phyloP scores from a whole-genome alignment of 2,329 filamentous ascomycete genomes.

The Fusarium pseudocircinatum region DNA sequence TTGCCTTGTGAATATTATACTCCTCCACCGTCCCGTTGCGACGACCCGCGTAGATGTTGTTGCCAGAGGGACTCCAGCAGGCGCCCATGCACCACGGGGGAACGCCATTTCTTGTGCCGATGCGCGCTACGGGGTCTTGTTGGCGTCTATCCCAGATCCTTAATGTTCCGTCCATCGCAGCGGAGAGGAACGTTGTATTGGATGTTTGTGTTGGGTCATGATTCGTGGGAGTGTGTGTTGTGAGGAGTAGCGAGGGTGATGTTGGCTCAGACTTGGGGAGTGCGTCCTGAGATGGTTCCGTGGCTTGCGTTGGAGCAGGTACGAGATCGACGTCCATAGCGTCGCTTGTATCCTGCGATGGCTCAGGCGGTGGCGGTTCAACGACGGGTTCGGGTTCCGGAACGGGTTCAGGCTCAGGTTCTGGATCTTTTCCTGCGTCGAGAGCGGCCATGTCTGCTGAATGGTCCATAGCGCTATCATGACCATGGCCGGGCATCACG shows the following conservation, averaged over 20 bases:
- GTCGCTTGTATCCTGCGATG: conserved; percentile 24
- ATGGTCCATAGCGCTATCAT: conserved; percentile 54
- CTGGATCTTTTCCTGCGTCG: conserved; percentile 40
- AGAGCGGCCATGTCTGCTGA: conserved; percentile 54
- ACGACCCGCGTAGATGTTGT: conserved; percentile 91
- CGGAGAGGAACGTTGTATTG: conserved; percentile 85
- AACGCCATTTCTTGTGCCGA: conserved; percentile 76
- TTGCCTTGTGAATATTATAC: conserved; percentile 83
- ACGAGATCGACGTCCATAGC: conserved; percentile 46
- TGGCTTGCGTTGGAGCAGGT: conserved; percentile 12
- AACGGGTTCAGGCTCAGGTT: conserved; percentile 30
- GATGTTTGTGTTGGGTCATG: conserved; percentile 69
- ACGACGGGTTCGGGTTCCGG: conserved; percentile 18
- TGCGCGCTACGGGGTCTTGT: conserved; percentile 79
- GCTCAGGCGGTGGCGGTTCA: conserved; percentile 33
- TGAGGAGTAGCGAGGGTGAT: conserved; percentile 47
- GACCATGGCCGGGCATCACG: conserved; percentile 52
- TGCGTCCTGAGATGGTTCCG: conserved; percentile 19
- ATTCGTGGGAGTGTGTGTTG: conserved; percentile 51
- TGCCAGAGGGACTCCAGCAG: conserved; percentile 95
- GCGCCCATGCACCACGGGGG: conserved; percentile 98
- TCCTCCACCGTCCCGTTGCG: conserved; percentile 95
- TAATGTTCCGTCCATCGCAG: conserved; percentile 86
- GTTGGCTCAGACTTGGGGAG: conserved; percentile 28
- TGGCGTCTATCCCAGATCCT: conserved; percentile 93